These are phyloP conservation scores for Chaetomium olivaceum DNA, from an alignment of 2,329 filamentous ascomycete species.

Conservation along the genomic window DNA sequence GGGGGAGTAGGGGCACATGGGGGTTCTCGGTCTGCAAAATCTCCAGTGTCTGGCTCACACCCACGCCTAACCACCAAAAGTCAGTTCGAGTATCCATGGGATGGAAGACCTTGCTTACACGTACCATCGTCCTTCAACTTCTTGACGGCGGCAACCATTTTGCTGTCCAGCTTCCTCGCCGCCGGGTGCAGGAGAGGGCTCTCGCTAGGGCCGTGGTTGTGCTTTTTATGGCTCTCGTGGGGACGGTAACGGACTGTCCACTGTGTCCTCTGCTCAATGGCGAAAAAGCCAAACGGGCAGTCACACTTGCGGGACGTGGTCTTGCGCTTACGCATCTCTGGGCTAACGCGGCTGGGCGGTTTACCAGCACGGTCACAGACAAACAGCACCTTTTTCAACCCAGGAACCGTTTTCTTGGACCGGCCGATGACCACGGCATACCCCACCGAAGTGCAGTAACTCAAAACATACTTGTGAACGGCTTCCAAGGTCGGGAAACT, in stretches of 20 bases:
- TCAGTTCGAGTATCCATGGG: slow-evolving; percentile 4
- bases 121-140: slow-evolving; percentile 65
- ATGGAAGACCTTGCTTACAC: slow-evolving; percentile 32
- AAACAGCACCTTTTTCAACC: slow-evolving; percentile 66
- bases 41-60: slow-evolving; percentile 65
- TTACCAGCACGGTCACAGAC: slow-evolving; percentile 67
- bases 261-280: slow-evolving; percentile 66
- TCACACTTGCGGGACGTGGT: slow-evolving; percentile 70
- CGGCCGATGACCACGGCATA: slow-evolving; percentile 69
- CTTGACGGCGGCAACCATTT: slow-evolving; percentile 68
- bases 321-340: slow-evolving; percentile 64
- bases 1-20: slow-evolving; percentile 61
- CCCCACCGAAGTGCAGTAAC: slow-evolving; percentile 67
- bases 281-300: slow-evolving; percentile 69
- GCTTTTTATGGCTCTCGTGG: slow-evolving; percentile 56
- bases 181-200: slow-evolving; percentile 67
- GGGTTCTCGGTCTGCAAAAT: slow-evolving; percentile 65
- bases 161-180: slow-evolving; percentile 65
- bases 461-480: slow-evolving; percentile 63
- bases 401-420: slow-evolving; percentile 67
- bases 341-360: slow-evolving; percentile 61
- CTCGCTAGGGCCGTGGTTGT: slow-evolving; percentile 67
- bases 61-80: slow-evolving; percentile 52
- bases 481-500: slow-evolving; percentile 65
- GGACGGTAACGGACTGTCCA: slow-evolving; percentile 68